Conservation (phyloP, 306 rosid species). For the Cotoneaster glaucophyllus region DNA sequence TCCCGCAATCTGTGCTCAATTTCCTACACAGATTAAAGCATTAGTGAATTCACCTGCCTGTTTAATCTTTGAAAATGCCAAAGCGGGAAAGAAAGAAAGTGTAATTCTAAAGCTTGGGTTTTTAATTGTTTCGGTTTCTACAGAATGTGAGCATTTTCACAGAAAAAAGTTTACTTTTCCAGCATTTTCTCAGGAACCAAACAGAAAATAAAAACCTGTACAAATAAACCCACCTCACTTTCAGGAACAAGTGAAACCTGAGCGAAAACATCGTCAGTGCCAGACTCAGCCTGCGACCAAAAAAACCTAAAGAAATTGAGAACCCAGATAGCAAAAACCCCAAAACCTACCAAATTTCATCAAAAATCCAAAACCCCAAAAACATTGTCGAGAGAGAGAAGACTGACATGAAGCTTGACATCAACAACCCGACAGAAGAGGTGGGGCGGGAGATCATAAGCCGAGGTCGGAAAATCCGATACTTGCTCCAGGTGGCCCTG, state of each 20-base stretch:
- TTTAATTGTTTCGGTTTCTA: not conserved
- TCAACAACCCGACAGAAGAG: constrained; percentile 89
- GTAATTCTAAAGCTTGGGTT: not conserved
- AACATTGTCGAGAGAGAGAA: not conserved
- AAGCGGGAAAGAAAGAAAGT: not conserved
- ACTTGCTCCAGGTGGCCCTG: constrained; percentile 85
- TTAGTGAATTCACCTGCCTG: constrained; percentile 8
- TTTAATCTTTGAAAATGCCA: not conserved
- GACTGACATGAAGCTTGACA: constrained; percentile 84
- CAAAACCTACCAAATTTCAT: constrained; percentile 8
- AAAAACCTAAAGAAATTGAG: constrained; percentile 12
- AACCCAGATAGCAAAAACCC: constrained; percentile 9
- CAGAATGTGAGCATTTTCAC: not conserved
- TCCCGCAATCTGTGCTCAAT: constrained; percentile 44
- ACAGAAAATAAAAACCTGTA: not conserved
- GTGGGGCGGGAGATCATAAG: constrained; percentile 69
- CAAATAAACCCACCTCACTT: constrained; percentile 61
- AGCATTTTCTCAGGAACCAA: constrained; percentile 21
- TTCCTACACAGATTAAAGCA: constrained; percentile 37
- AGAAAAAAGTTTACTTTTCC: not conserved
- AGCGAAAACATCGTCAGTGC: constrained; percentile 86
- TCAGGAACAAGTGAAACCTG: constrained; percentile 84
- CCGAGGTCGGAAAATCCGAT: constrained; percentile 59
- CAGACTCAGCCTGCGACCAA: constrained; percentile 78
- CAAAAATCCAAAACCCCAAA: constrained; percentile 1